Percentiles rank a stretch among this genome's conserved stretches.
phyloP scores from a whole-genome alignment of 805 yeast species.

The Phaffomyces opuntiae region DNA sequence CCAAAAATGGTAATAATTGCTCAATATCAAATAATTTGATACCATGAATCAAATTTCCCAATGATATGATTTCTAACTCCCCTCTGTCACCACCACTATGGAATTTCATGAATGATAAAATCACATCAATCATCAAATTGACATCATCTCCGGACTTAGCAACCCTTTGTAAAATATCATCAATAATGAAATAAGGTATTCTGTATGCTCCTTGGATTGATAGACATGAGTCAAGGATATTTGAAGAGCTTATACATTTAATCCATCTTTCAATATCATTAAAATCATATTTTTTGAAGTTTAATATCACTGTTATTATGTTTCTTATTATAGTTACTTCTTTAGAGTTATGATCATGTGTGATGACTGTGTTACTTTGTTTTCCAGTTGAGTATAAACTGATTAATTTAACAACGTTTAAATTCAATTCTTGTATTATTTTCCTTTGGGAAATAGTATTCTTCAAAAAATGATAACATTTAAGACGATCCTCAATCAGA shows the following conservation, averaged over 20 bases:
- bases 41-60: slow-evolving; percentile 8
- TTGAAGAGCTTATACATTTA: slow-evolving; percentile 25
- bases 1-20: slow-evolving; percentile 2
- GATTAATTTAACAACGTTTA: not conserved
- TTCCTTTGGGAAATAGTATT: too few relatives aligned
- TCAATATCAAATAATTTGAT: slow-evolving; percentile 11
- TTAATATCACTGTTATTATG: too few relatives aligned
- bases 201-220: slow-evolving; percentile 24
- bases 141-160: slow-evolving; percentile 15
- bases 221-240: slow-evolving; percentile 28
- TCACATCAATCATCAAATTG: slow-evolving; percentile 3
- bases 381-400: slow-evolving; percentile 1
- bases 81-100: too few relatives aligned
- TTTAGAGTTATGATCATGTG: not conserved
- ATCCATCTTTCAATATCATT: slow-evolving; percentile 12
- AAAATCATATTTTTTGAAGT: slow-evolving; percentile 1
- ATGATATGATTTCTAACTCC: not conserved
- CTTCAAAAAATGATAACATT: too few relatives aligned
- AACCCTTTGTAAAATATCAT: slow-evolving; percentile 33
- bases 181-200: slow-evolving; percentile 33
- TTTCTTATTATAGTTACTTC: not conserved
- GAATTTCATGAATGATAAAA: too few relatives aligned
- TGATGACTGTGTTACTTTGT: not conserved
- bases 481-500: too few relatives aligned
- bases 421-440: too few relatives aligned